Evolutionary conservation across 2,329 filamentous ascomycete species (phyloP).

Genomic region (Tolypocladium pustulatum): DNA sequence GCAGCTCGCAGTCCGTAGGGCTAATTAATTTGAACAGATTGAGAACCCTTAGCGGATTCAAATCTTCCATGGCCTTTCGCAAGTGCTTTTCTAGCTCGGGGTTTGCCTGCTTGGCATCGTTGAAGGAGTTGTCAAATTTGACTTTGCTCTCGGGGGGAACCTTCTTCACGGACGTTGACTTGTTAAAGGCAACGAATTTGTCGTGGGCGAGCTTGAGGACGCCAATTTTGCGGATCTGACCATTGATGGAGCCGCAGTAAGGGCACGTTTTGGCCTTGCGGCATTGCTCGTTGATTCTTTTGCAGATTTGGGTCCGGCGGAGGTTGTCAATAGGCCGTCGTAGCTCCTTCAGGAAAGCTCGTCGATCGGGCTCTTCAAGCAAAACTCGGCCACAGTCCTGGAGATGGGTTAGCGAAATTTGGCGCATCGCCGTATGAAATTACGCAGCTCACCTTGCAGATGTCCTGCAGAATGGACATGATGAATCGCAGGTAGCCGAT

Average conservation of each 20-base stretch:
- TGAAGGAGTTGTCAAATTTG: slow-evolving; percentile 77
- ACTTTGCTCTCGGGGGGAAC: slow-evolving; percentile 70
- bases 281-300: slow-evolving; percentile 82
- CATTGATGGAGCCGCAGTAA: slow-evolving; percentile 73
- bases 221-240: slow-evolving; percentile 82
- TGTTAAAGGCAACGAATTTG: slow-evolving; percentile 80
- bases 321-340: slow-evolving; percentile 80
- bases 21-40: slow-evolving; percentile 87
- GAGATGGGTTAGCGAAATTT: neutral
- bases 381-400: slow-evolving; percentile 68
- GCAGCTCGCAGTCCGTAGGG: slow-evolving; percentile 76
- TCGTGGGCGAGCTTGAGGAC: slow-evolving; percentile 93
- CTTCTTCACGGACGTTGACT: slow-evolving; percentile 80
- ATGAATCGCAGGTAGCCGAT: slow-evolving; percentile 93
- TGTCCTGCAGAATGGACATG: slow-evolving; percentile 83
- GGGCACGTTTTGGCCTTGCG: slow-evolving; percentile 77
- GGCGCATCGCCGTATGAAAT: too few relatives aligned
- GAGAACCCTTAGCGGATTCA: slow-evolving; percentile 79
- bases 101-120: slow-evolving; percentile 65
- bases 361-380: slow-evolving; percentile 69
- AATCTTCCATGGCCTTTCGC: slow-evolving; percentile 85
- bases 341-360: slow-evolving; percentile 68
- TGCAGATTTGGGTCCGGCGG: slow-evolving; percentile 70
- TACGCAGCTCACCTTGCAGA: slow-evolving; percentile 66
- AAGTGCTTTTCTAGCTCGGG: slow-evolving; percentile 82